Percentiles rank a stretch among this genome's conserved stretches.
Evolutionary conservation across 2,329 filamentous ascomycete species (phyloP).

Genomic region (Pseudogymnoascus pannorum): DNA sequence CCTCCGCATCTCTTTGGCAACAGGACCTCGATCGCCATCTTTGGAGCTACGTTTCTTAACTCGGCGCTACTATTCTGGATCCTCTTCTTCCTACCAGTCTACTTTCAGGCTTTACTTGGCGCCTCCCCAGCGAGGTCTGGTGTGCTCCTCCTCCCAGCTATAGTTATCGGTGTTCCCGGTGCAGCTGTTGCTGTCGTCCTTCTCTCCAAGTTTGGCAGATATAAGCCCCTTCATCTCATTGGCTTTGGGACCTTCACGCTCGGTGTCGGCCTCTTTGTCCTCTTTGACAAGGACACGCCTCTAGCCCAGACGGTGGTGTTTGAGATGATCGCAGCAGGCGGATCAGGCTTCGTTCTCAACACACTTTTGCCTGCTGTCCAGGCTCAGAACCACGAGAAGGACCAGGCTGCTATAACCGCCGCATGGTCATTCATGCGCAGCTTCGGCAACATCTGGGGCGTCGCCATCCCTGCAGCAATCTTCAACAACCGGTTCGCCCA

Average conservation of each 20-base stretch:
- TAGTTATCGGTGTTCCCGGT: slow-evolving; percentile 36
- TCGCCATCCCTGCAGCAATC: slow-evolving; percentile 36
- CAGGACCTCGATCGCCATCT: slow-evolving; percentile 23
- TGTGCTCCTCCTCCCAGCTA: slow-evolving; percentile 36
- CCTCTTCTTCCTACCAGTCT: slow-evolving; percentile 28
- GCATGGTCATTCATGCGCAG: slow-evolving; percentile 36
- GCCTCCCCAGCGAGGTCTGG: slow-evolving; percentile 36
- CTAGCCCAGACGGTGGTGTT: slow-evolving; percentile 36
- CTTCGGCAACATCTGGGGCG: slow-evolving; percentile 42
- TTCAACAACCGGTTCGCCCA: slow-evolving; percentile 29
- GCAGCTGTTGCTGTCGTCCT: slow-evolving; percentile 35
- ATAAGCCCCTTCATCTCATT: slow-evolving; percentile 37
- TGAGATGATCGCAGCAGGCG: slow-evolving; percentile 35
- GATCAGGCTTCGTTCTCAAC: slow-evolving; percentile 36
- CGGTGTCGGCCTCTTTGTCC: slow-evolving; percentile 32
- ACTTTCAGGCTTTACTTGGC: slow-evolving; percentile 30
- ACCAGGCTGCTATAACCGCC: slow-evolving; percentile 22
- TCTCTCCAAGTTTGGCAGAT: slow-evolving; percentile 36
- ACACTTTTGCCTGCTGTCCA: slow-evolving; percentile 38
- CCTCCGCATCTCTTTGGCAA: slow-evolving; percentile 35
- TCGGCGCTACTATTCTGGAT: slow-evolving; percentile 31
- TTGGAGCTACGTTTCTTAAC: slow-evolving; percentile 31
- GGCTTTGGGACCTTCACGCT: slow-evolving; percentile 29
- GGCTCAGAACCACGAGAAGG: slow-evolving; percentile 32
- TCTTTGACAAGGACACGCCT: slow-evolving; percentile 33